These are phyloP conservation scores for Penicillium coprophilum DNA, from an alignment of 495 filamentous ascomycete genomes.

Conservation along the genomic window DNA sequence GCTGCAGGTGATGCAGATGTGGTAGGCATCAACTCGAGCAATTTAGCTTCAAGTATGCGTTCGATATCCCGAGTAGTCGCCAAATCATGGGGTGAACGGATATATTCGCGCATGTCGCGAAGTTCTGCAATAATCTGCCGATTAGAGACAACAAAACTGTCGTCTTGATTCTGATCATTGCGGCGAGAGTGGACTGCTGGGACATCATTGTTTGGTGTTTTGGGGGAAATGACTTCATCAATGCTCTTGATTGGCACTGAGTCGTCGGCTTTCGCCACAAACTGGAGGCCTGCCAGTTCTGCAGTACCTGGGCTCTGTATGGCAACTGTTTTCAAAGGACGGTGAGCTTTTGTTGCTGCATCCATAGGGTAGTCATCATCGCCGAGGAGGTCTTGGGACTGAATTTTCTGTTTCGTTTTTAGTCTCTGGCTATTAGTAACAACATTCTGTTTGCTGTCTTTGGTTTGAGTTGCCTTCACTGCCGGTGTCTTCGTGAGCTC, in stretches of 20 bases:
- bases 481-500: neutral
- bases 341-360: too few relatives aligned
- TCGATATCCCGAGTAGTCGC: neutral
- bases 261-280: neutral
- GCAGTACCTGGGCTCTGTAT: neutral
- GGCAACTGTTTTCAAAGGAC: neutral
- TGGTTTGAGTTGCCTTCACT: neutral
- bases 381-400: neutral
- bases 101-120: neutral
- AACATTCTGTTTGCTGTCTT: neutral
- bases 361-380: neutral
- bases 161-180: neutral
- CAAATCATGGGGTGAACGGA: neutral
- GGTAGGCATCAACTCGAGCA: neutral
- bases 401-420: neutral
- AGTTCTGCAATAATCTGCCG: neutral
- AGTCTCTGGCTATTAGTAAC: neutral
- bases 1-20: neutral
- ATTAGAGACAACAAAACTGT: neutral
- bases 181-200: neutral
- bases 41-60: neutral
- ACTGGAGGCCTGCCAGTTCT: constrained; percentile 1
- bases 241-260: neutral
- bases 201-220: neutral
- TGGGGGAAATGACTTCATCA: neutral